phyloP scores from a whole-genome alignment of 805 yeast species.

The Danielia oregonensis region DNA sequence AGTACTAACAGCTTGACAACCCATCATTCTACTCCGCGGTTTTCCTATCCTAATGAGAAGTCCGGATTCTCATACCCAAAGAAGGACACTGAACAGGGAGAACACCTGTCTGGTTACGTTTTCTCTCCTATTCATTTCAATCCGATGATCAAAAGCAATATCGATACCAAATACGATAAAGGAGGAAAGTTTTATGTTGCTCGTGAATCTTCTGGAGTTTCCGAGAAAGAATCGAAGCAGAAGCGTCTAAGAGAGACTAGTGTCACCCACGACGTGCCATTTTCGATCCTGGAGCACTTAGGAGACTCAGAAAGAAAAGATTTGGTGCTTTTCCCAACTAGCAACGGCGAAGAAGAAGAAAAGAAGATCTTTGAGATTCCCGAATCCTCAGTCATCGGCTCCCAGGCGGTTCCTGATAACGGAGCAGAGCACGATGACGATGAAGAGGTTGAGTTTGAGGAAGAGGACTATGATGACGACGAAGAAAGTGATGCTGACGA shows the following conservation, averaged over 20 bases:
- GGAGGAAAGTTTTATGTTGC: constrained; percentile 88
- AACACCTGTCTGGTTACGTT: constrained; percentile 41
- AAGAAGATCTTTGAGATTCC: no score
- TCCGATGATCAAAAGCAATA: constrained; percentile 68
- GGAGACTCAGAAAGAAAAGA: neutral
- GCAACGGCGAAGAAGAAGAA: neutral
- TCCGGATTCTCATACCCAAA: no score
- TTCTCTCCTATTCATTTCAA: constrained; percentile 82
- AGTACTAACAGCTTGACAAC: neutral
- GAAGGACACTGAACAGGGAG: no score
- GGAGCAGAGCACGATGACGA: constrained; percentile 10
- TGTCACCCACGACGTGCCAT: constrained; percentile 1
- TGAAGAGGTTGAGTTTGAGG: constrained; percentile 15
- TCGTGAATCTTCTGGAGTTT: constrained; percentile 21
- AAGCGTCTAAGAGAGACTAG: constrained; percentile 11
- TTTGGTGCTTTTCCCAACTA: neutral
- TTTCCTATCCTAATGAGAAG: no score
- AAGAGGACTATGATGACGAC: constrained; percentile 20
- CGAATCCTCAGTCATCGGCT: no score
- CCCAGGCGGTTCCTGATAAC: constrained; percentile 5
- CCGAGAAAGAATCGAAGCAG: constrained; percentile 9
- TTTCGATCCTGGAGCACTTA: neutral
- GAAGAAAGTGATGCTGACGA: constrained; percentile 39
- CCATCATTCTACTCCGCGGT: no score
- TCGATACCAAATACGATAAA: constrained; percentile 80